A percentile compares a stretch with the other conserved stretches of the same genome.
Conservation (phyloP, 176 grass and related monocot genomes). For the Ananas comosus region DNA sequence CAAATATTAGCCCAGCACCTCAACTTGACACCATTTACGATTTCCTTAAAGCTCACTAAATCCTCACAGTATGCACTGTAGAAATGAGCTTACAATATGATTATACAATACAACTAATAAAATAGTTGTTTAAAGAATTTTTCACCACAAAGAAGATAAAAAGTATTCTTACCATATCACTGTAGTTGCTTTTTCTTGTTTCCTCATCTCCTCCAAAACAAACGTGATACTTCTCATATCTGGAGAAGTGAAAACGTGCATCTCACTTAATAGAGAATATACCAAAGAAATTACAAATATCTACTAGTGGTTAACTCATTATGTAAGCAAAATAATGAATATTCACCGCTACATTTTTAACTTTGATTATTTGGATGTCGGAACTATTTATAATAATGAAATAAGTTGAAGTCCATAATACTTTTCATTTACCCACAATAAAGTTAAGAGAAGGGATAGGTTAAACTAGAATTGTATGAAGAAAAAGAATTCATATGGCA, state of each 20-base stretch:
- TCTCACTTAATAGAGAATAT: background rate
- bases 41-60: too few species aligned
- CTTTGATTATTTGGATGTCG: background rate
- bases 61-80: too few species aligned
- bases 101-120: too few species aligned
- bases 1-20: too few species aligned
- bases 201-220: slow-evolving; percentile 84
- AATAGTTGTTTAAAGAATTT: too few species aligned
- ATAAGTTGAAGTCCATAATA: background rate
- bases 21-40: too few species aligned
- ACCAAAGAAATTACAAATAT: background rate
- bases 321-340: background rate
- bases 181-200: slow-evolving; percentile 86
- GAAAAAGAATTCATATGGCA: background rate
- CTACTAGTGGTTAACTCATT: background rate
- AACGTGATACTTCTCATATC: slow-evolving; percentile 96
- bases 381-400: background rate
- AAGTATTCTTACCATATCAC: slow-evolving; percentile 65
- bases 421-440: background rate
- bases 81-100: too few species aligned
- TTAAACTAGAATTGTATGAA: background rate
- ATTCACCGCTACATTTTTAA: background rate
- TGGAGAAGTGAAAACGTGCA: slow-evolving; percentile 22
- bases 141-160: background rate
- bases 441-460: background rate